Evolutionary conservation across 2,329 filamentous ascomycete genomes (phyloP).

Genomic region (Venturia effusa): DNA sequence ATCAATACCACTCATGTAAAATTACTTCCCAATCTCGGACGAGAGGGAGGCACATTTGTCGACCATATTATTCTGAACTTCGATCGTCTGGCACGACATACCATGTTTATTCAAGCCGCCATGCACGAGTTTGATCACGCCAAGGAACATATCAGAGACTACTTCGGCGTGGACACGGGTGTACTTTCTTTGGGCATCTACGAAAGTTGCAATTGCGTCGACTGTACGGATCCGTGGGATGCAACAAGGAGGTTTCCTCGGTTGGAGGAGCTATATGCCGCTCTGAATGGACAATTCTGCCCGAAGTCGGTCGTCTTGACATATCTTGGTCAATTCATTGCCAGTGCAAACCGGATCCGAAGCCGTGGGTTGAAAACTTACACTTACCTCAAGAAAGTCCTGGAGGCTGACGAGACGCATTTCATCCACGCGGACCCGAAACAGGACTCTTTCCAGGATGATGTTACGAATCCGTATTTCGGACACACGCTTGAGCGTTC

Average conservation of each 20-base stretch:
- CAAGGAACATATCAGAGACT: slow-evolving; percentile 28
- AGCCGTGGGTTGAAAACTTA: slow-evolving; percentile 25
- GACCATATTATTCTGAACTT: slow-evolving; percentile 34
- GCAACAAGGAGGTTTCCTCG: slow-evolving; percentile 1
- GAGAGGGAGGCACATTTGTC: slow-evolving; percentile 36
- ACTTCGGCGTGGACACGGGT: slow-evolving; percentile 30
- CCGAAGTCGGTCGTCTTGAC: slow-evolving; percentile 26
- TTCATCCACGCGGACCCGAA: slow-evolving; percentile 8
- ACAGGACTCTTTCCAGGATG: slow-evolving; percentile 7
- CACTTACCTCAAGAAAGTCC: slow-evolving; percentile 14
- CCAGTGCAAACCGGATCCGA: slow-evolving; percentile 32
- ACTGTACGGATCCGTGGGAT: slow-evolving; percentile 30
- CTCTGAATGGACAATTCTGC: slow-evolving; percentile 22
- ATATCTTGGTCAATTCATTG: slow-evolving; percentile 39
- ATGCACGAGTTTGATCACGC: slow-evolving; percentile 29
- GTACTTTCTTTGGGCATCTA: slow-evolving; percentile 34
- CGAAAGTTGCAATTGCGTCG: slow-evolving; percentile 28
- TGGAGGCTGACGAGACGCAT: slow-evolving; percentile 1
- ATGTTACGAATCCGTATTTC: slow-evolving; percentile 7
- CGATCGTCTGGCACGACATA: slow-evolving; percentile 34
- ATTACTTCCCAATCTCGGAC: slow-evolving; percentile 29
- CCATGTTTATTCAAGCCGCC: slow-evolving; percentile 37
- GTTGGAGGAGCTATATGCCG: slow-evolving; percentile 22
- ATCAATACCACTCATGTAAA: slow-evolving; percentile 20
- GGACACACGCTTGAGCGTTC: slow-evolving; percentile 6